These are phyloP conservation scores for Macrolepiota albuminosa DNA, from an alignment of 768 basidiomycete genomes.

Conservation along the genomic window DNA sequence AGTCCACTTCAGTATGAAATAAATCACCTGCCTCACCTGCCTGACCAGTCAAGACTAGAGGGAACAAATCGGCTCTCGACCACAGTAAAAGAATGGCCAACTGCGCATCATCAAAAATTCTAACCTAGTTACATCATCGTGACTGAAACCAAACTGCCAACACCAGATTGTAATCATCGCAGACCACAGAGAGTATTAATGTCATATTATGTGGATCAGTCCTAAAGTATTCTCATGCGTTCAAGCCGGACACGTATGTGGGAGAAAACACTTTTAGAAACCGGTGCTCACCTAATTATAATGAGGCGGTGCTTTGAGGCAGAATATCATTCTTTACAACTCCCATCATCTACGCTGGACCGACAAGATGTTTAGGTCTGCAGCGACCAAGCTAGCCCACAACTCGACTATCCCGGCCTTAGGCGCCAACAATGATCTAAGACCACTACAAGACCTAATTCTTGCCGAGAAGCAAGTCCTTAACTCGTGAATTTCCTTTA, in stretches of 20 bases:
- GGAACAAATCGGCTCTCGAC: no score
- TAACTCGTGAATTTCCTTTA: slow-evolving; percentile 47
- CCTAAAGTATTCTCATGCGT: not conserved
- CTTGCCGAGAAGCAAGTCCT: slow-evolving; percentile 83
- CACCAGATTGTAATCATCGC: no score
- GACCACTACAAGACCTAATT: slow-evolving; percentile 85
- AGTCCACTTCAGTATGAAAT: no score
- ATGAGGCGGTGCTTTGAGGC: not conserved
- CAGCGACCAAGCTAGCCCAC: slow-evolving; percentile 83
- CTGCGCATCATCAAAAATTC: no score
- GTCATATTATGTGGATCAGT: not conserved
- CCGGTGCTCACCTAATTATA: not conserved
- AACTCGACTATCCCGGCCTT: slow-evolving; percentile 77
- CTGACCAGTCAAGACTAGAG: no score
- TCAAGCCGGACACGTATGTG: not conserved
- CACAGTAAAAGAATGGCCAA: no score
- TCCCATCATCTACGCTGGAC: not conserved
- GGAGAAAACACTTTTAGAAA: not conserved
- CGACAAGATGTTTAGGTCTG: slow-evolving; percentile 64
- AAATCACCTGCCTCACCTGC: no score
- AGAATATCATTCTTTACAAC: not conserved
- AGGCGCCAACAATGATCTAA: slow-evolving; percentile 67
- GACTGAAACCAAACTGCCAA: not conserved
- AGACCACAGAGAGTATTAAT: no score
- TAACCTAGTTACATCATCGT: not conserved